These are phyloP conservation scores for Pythium rishiriense DNA, from an alignment of 352 stramenopile species.

Conservation along the genomic window DNA sequence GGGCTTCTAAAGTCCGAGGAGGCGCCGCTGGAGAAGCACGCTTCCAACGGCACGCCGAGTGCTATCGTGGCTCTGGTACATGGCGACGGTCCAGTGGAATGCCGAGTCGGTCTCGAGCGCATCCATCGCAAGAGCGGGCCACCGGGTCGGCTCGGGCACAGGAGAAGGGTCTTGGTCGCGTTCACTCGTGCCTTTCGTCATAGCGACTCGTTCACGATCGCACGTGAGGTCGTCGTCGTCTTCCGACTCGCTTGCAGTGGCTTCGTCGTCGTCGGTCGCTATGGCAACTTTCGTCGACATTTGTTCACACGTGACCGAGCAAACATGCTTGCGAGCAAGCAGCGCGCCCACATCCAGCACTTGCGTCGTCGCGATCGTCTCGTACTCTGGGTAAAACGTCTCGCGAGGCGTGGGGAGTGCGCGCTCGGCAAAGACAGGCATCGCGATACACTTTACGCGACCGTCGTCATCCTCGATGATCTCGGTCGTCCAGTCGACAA, in stretches of 20 bases:
- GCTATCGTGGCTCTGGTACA: not conserved
- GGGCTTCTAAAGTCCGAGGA: not conserved
- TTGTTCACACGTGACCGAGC: conserved; percentile 1
- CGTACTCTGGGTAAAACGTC: not conserved
- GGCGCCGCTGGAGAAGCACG: not conserved
- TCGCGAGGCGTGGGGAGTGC: not conserved
- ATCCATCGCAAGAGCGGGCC: not conserved
- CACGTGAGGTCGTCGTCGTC: not conserved
- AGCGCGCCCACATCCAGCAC: not conserved
- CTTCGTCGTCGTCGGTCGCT: not conserved
- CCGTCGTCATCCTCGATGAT: not conserved
- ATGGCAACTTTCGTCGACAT: not conserved
- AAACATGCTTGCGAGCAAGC: not conserved
- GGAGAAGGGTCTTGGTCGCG: no score
- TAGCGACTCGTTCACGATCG: no score
- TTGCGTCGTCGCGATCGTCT: not conserved
- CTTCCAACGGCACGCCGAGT: not conserved
- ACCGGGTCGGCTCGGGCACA: not conserved
- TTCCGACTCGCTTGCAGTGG: not conserved
- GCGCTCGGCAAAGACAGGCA: not conserved
- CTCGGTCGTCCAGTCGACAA: not conserved
- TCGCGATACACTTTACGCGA: not conserved
- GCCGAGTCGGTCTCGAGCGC: not conserved
- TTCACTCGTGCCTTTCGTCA: no score
- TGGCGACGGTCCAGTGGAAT: not conserved